These are phyloP conservation scores for Suillus variegatus DNA, from an alignment of 768 basidiomycete species.

Conservation along the genomic window DNA sequence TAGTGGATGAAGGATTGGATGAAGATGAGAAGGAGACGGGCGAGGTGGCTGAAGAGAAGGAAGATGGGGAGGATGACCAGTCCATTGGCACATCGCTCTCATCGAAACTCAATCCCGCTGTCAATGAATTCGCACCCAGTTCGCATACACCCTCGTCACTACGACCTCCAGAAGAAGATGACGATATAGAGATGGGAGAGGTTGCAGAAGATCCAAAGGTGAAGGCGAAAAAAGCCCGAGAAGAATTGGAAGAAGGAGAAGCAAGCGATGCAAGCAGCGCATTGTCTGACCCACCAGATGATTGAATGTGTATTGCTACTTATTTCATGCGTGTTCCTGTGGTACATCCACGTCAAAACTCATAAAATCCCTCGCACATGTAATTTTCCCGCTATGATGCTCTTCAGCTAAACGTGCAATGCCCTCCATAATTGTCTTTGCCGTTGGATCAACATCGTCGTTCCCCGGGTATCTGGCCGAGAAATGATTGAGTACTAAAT, in stretches of 20 bases:
- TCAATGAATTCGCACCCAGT: conserved; percentile 33
- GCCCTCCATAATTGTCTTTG: conserved; percentile 59
- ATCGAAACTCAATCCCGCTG: conserved; percentile 32
- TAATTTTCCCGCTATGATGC: conserved; percentile 56
- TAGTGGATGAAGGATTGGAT: conserved; percentile 25
- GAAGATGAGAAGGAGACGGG: conserved; percentile 46
- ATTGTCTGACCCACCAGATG: conserved; percentile 75
- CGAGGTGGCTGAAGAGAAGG: conserved; percentile 39
- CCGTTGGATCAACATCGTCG: conserved; percentile 49
- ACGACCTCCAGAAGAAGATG: conserved; percentile 38
- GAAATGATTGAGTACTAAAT: conserved; percentile 82
- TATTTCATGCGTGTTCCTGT: conserved; percentile 17
- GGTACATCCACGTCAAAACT: conserved; percentile 55
- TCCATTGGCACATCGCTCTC: conserved; percentile 29
- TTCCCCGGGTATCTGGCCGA: conserved; percentile 78
- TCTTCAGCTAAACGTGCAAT: conserved; percentile 58
- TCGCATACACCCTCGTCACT: conserved; percentile 30
- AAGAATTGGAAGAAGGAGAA: conserved; percentile 86
- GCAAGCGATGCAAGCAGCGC: conserved; percentile 81
- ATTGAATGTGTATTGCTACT: conserved; percentile 27
- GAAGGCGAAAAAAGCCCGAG: conserved; percentile 50
- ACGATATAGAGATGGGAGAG: conserved; percentile 93
- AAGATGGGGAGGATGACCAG: conserved; percentile 39
- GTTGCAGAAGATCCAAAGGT: conserved; percentile 68
- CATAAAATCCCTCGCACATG: conserved; percentile 78